These are phyloP conservation scores for Waltergamsia citrina DNA, from an alignment of 2,329 filamentous ascomycete genomes.

Conservation along the genomic window DNA sequence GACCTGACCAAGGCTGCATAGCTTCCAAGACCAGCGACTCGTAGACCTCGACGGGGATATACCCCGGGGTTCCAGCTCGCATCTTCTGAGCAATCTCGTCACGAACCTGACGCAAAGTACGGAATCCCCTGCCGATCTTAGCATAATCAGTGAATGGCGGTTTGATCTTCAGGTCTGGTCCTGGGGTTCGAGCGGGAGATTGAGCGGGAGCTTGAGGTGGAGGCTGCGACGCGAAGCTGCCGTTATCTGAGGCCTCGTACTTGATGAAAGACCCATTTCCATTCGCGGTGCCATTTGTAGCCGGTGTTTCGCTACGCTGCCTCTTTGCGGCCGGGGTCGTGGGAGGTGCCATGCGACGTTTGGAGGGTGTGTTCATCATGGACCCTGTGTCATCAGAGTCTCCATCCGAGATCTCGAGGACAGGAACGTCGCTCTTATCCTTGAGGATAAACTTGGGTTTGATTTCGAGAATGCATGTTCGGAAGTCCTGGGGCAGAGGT, in stretches of 20 bases:
- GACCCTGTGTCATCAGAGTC: conserved; percentile 21
- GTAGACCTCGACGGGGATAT: conserved; percentile 51
- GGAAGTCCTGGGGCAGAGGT: conserved; percentile 40
- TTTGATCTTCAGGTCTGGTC: background rate
- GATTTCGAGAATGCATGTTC: conserved; percentile 30
- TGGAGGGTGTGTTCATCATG: conserved; percentile 15
- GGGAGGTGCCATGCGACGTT: conserved; percentile 15
- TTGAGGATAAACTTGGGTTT: conserved; percentile 37
- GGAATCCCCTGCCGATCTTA: conserved; percentile 26
- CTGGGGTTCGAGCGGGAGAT: conserved; percentile 10
- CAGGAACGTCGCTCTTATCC: conserved; percentile 21
- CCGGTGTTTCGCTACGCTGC: conserved; percentile 2
- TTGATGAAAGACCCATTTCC: conserved; percentile 22
- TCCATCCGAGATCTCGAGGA: conserved; percentile 28
- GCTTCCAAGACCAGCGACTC: conserved; percentile 47
- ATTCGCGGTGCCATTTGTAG: background rate
- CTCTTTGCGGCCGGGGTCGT: conserved; percentile 7
- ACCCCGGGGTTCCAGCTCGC: conserved; percentile 46
- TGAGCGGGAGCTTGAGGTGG: conserved; percentile 7
- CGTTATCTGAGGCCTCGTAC: conserved; percentile 19
- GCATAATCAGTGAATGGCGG: conserved; percentile 29
- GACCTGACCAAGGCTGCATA: conserved; percentile 46
- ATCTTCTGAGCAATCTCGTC: conserved; percentile 44
- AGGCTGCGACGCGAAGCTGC: conserved; percentile 7
- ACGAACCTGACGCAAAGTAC: conserved; percentile 41